Evolutionary conservation across 2,329 filamentous ascomycete genomes (phyloP).

Genomic region (Colletotrichum agaves): DNA sequence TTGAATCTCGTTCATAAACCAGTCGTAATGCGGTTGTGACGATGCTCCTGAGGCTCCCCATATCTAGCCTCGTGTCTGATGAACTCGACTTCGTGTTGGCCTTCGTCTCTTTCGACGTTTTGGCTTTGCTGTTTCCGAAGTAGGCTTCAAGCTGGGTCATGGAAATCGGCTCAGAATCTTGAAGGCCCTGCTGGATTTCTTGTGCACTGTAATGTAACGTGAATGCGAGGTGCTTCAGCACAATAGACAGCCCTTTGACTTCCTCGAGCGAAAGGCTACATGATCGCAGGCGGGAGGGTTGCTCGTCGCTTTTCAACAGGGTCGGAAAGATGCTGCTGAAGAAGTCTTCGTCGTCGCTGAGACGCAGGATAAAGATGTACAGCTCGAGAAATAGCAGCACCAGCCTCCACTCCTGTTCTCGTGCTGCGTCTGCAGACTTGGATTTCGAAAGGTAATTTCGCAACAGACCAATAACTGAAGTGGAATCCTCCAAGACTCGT

Average conservation of each 20-base stretch:
- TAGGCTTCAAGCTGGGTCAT: constrained; percentile 34
- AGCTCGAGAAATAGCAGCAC: constrained; percentile 92
- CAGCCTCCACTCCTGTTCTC: constrained; percentile 83
- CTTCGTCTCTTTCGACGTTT: constrained; percentile 12
- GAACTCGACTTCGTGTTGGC: constrained; percentile 1
- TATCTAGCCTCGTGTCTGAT: constrained; percentile 62
- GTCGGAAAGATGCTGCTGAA: constrained; percentile 67
- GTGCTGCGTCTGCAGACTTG: constrained; percentile 43
- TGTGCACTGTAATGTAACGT: constrained; percentile 85
- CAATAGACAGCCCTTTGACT: constrained; percentile 78
- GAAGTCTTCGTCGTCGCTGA: constrained; percentile 98
- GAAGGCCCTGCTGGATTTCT: constrained; percentile 58
- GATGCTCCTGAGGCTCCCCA: constrained; percentile 82
- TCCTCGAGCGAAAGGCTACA: constrained; percentile 78
- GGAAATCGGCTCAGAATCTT: constrained; percentile 19
- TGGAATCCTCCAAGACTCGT: constrained; percentile 29
- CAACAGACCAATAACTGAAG: constrained; percentile 42
- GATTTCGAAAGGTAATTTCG: constrained; percentile 41
- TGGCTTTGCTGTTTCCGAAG: constrained; percentile 22
- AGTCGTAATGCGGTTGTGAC: constrained; percentile 85
- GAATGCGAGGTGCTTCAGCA: constrained; percentile 92
- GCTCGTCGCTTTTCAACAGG: constrained; percentile 46
- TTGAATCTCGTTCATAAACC: constrained; percentile 92
- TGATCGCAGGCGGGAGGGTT: constrained; percentile 61
- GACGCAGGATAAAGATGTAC: constrained; percentile 90